Evolutionary conservation across 495 filamentous ascomycete genomes (phyloP), one percentile per base, ranked within the genome.

Genomic region (Aspergillus diversus): DNA sequence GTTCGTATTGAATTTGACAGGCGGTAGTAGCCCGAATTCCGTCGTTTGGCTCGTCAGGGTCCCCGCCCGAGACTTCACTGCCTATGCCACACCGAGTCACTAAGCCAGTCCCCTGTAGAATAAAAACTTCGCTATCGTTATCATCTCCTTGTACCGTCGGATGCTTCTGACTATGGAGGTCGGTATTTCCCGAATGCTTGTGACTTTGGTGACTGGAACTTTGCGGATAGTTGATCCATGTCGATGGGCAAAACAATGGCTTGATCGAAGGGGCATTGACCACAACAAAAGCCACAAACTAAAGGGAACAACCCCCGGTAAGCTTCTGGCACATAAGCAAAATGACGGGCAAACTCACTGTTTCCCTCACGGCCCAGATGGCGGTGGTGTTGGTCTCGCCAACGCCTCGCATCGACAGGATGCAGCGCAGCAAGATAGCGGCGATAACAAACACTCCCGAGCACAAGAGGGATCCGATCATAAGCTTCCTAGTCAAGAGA

Each of bases 351-450:
- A 7, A 39, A 31, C 49, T 52, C 31, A 52, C 49, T 11, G 49
- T 52, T 52, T 52, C 49, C n/a, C 49, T 15, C 12, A 52, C 21
- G 5, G 49, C 49, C 49, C 49, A 52, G 15, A 52, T 52, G 5
- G 49, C 49, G 5, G 49, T 32, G 17, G 4, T 11, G 8, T 31
- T 52, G 2, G 31, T 52, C 17, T 52, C 17, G 31, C 31, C 49
- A 31, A 52, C 31, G 3, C 49, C 31, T 32, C 17, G 12, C 9
- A 52, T 21, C 4, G 17, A 21, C 13, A 52, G 49, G n/a, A 52
- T 31, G 17, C 49, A 52, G 12, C 49, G 13, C n/a, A 52, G 31
- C 8, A 52, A 52, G 11, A 21, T 12, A 11, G 17, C 37, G 7
- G 37, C 13, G 37, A 39, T 39, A 39, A 39, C 13, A 39, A 39